Conservation (phyloP, 352 stramenopile species). For the Phytopythium mirpurense region DNA sequence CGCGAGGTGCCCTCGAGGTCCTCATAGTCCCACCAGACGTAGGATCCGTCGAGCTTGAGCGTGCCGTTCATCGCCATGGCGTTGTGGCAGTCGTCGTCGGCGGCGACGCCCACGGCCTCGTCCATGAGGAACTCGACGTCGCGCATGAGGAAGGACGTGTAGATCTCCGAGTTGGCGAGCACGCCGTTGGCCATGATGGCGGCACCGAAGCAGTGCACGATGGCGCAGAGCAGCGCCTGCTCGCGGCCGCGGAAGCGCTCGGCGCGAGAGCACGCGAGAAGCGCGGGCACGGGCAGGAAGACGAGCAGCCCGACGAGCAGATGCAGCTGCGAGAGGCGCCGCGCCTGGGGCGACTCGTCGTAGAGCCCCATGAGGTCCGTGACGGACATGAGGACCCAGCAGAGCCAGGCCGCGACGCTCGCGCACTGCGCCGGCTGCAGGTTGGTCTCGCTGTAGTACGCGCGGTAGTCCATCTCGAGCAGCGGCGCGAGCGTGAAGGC, state of each 20-base stretch:
- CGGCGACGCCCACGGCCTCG: constrained; percentile 17
- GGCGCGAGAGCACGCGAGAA: constrained; percentile 47
- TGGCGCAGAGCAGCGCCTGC: constrained; percentile 49
- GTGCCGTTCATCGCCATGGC: not conserved
- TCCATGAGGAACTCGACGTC: constrained; percentile 49
- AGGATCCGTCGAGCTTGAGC: constrained; percentile 25
- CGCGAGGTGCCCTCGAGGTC: constrained; percentile 46
- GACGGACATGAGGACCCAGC: constrained; percentile 45
- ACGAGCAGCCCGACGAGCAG: constrained; percentile 50
- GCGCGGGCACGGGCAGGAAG: constrained; percentile 49
- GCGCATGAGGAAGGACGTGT: constrained; percentile 39
- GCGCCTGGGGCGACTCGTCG: constrained; percentile 27
- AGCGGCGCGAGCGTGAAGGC: constrained; percentile 50
- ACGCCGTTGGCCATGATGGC: constrained; percentile 39
- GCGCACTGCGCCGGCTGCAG: constrained; percentile 58
- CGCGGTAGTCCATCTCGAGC: constrained; percentile 72
- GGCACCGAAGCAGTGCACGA: constrained; percentile 66
- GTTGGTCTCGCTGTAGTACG: constrained; percentile 71
- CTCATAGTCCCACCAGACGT: constrained; percentile 56
- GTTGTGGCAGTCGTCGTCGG: constrained; percentile 1
- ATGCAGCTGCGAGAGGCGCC: constrained; percentile 18
- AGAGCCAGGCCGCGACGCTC: constrained; percentile 44
- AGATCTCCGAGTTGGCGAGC: constrained; percentile 36
- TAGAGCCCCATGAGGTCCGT: constrained; percentile 39
- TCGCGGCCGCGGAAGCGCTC: constrained; percentile 52